Evolutionary conservation across 768 basidiomycete genomes (phyloP), one percentile per base, ranked within the genome.

Genomic region (Tylopilus cervinicoccineus): DNA sequence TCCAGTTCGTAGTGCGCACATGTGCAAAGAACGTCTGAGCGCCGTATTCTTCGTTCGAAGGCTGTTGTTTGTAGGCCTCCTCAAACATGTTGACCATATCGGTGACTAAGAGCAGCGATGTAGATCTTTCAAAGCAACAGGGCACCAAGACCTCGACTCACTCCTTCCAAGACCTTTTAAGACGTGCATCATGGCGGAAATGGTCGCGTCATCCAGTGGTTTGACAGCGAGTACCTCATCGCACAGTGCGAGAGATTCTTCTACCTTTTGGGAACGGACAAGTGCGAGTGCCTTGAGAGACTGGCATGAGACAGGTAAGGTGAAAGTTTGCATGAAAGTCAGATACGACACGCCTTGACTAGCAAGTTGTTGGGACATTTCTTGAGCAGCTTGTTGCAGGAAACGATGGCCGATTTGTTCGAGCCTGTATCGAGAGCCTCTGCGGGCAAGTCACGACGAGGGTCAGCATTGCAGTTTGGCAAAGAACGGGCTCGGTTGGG

Each of bases 11-110:
- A 27, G 84, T 80, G 51, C 88, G 80, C 28, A 86, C 80, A 60
- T 91, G 87, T 17, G 90, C 88, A 62, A 90, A 87, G 72, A 93
- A 93, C 0, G 86, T 84, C 63, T 93, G 89, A 20, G 78, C 77
- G 19, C 84, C 90, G 9, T 91, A 79, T 52, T 93, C 90, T 62
- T 93, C 91, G 59, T 89, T 91, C 5, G 67, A 58, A 17, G 90
- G 90, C 50, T 87, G 81, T 52, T 84, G 81, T 66, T 86, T 90
- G 72, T 79, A 91, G 2, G 90, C 90, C 41, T 88, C 83, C 52
- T 92, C 91, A 59, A 86, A 92, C 85, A 93, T 89, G 9, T 74
- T 74, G 36, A 90, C 79, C 72, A 86, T 82, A 66, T 93, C 90
- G 51, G 80, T 79, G 67, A 88, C 89, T 81, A 41, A 14, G 41